Percentiles rank a stretch among this genome's conserved stretches.
phyloP scores from a whole-genome alignment of 306 rosid genomes.

The Morella rubra region DNA sequence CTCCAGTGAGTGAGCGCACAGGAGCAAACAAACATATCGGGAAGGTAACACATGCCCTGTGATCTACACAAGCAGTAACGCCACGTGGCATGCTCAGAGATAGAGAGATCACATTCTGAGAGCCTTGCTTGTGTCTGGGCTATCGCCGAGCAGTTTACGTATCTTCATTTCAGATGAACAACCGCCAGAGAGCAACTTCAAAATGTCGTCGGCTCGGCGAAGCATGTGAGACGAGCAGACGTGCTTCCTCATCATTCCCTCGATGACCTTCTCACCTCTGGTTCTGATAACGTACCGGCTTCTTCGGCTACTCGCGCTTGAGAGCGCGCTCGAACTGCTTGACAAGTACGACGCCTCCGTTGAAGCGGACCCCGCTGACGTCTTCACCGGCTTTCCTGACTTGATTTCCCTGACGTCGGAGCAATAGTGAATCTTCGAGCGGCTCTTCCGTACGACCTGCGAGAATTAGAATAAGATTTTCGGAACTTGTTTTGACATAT shows the following conservation, averaged over 20 bases:
- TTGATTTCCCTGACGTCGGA: constrained; percentile 28
- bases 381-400: constrained; percentile 20
- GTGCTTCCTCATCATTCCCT: constrained; percentile 19
- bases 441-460: constrained; percentile 64
- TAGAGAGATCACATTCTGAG: constrained; percentile 68
- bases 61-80: not conserved
- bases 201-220: constrained; percentile 67
- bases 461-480: constrained; percentile 9
- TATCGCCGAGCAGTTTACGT: constrained; percentile 79
- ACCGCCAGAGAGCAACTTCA: constrained; percentile 62
- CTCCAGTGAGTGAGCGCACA: not conserved
- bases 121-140: constrained; percentile 98
- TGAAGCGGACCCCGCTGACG: constrained; percentile 39
- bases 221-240: constrained; percentile 46
- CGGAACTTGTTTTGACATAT: constrained; percentile 7
- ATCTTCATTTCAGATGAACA: constrained; percentile 69
- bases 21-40: not conserved
- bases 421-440: constrained; percentile 57
- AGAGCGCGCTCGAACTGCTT: constrained; percentile 48
- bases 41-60: not conserved
- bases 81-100: constrained; percentile 15
- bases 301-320: constrained; percentile 57
- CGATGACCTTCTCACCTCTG: constrained; percentile 19
- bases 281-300: constrained; percentile 34
- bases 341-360: constrained; percentile 62